Conservation (phyloP, 2,329 filamentous ascomycete genomes). For the Coniochaeta sp. region DNA sequence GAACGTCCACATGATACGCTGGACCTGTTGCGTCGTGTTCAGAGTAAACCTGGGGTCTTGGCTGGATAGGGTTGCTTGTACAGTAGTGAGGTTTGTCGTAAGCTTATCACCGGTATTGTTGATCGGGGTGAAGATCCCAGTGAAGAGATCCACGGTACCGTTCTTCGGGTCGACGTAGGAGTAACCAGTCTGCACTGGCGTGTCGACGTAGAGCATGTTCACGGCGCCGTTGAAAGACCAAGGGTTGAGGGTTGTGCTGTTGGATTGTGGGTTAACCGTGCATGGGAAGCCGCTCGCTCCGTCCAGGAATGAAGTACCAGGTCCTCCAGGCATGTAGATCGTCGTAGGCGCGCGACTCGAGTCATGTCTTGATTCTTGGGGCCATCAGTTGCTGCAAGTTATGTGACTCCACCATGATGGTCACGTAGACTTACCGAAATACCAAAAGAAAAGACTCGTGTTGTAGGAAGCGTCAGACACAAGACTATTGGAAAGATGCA, state of each 20-base stretch:
- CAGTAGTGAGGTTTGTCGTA: slow-evolving; percentile 40
- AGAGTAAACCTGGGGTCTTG: slow-evolving; percentile 33
- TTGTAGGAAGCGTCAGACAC: slow-evolving; percentile 31
- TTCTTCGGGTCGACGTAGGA: slow-evolving; percentile 18
- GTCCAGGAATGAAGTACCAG: slow-evolving; percentile 50
- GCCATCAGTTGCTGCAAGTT: not conserved
- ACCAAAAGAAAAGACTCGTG: slow-evolving; percentile 59
- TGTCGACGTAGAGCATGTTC: slow-evolving; percentile 66
- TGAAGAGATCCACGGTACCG: slow-evolving; percentile 12
- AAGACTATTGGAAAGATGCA: slow-evolving; percentile 41
- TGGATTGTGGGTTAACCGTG: slow-evolving; percentile 40
- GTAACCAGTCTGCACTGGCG: slow-evolving; percentile 37
- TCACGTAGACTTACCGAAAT: slow-evolving; percentile 17
- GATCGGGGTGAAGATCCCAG: slow-evolving; percentile 12
- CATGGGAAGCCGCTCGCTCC: slow-evolving; percentile 45
- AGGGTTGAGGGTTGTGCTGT: slow-evolving; percentile 43
- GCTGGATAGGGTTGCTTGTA: slow-evolving; percentile 36
- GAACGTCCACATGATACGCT: slow-evolving; percentile 45
- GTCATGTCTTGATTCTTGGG: slow-evolving; percentile 40
- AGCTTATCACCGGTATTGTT: slow-evolving; percentile 18
- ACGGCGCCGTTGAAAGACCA: slow-evolving; percentile 57
- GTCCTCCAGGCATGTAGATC: slow-evolving; percentile 57
- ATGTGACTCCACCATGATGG: not conserved
- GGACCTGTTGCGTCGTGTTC: slow-evolving; percentile 39
- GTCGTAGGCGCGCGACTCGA: slow-evolving; percentile 47